phyloP scores from a whole-genome alignment of 495 filamentous ascomycete genomes.

The Aspergillus homomorphus region DNA sequence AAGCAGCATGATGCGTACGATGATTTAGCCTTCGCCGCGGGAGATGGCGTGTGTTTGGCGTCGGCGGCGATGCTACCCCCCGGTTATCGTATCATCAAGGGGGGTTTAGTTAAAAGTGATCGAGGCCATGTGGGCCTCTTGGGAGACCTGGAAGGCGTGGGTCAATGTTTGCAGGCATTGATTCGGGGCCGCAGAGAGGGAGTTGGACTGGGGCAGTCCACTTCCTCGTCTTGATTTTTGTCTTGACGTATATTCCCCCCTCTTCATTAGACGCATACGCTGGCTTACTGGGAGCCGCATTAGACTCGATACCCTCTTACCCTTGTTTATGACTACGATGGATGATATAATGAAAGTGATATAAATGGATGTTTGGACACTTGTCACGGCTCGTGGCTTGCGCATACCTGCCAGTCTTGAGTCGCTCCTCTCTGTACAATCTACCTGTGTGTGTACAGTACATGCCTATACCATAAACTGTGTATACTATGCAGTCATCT shows the following conservation, averaged over 20 bases:
- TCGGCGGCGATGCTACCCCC: slow-evolving; percentile 79
- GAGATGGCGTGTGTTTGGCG: slow-evolving; percentile 88
- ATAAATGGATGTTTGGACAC: neutral
- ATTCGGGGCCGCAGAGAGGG: slow-evolving; percentile 64
- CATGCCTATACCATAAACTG: neutral
- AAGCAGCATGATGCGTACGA: slow-evolving; percentile 78
- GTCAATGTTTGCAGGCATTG: slow-evolving; percentile 66
- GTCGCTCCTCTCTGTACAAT: neutral
- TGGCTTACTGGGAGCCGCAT: neutral
- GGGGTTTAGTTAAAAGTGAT: slow-evolving; percentile 74
- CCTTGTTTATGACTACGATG: neutral
- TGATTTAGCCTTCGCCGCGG: slow-evolving; percentile 78
- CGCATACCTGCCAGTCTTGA: neutral
- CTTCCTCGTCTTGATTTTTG: slow-evolving; percentile 1
- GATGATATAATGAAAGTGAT: neutral
- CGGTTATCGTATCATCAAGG: slow-evolving; percentile 69
- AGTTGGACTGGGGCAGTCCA: slow-evolving; percentile 54
- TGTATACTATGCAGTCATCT: too few relatives aligned
- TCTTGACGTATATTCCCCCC: neutral
- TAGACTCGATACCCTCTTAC: neutral
- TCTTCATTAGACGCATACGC: neutral
- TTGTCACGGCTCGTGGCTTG: neutral
- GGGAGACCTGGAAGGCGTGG: slow-evolving; percentile 81
- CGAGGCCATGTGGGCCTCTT: slow-evolving; percentile 82
- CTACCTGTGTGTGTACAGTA: neutral